A percentile compares a stretch with the other conserved stretches of the same genome.
phyloP scores from a whole-genome alignment of 257 asterid genomes.

The Parsonsia alboflavescens region DNA sequence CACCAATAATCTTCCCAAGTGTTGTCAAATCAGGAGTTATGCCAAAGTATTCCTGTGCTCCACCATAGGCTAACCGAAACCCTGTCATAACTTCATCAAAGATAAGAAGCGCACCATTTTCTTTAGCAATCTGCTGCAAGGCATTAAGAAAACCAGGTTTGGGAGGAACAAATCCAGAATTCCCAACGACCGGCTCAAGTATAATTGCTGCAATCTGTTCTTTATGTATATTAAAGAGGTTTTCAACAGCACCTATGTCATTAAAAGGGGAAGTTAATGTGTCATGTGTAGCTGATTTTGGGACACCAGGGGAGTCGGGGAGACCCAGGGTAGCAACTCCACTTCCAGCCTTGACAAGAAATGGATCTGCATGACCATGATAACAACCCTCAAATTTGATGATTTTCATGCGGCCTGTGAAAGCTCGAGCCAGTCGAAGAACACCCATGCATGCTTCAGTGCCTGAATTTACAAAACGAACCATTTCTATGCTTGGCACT shows the following conservation, averaged over 20 bases:
- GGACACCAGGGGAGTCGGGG: conserved; percentile 98
- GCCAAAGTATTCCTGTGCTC: conserved; percentile 95
- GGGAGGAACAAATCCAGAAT: conserved; percentile 87
- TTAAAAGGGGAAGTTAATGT: conserved; percentile 86
- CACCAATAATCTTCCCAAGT: conserved; percentile 95
- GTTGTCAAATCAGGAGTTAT: conserved; percentile 94
- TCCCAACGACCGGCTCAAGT: conserved; percentile 95
- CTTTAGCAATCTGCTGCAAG: conserved; percentile 54
- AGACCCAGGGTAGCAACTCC: conserved; percentile 98
- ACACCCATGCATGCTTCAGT: conserved; percentile 99
- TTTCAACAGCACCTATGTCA: conserved; percentile 54
- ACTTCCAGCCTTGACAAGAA: conserved; percentile 97
- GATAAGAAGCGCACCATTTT: conserved; percentile 60
- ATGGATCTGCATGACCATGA: conserved; percentile 98
- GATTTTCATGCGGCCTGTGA: conserved; percentile 71
- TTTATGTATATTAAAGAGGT: conserved; percentile 66
- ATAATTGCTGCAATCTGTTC: conserved; percentile 76
- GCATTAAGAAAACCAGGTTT: conserved; percentile 61
- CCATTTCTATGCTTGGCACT: conserved; percentile 97
- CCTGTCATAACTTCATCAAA: conserved; percentile 99
- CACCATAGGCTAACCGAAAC: conserved; percentile 82
- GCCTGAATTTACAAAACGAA: conserved; percentile 96
- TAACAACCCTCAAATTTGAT: conserved; percentile 97
- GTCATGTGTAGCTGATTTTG: conserved; percentile 64
- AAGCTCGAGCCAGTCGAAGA: conserved; percentile 92